phyloP scores from a whole-genome alignment of 345 rosid species.

The Camelina hispida region DNA sequence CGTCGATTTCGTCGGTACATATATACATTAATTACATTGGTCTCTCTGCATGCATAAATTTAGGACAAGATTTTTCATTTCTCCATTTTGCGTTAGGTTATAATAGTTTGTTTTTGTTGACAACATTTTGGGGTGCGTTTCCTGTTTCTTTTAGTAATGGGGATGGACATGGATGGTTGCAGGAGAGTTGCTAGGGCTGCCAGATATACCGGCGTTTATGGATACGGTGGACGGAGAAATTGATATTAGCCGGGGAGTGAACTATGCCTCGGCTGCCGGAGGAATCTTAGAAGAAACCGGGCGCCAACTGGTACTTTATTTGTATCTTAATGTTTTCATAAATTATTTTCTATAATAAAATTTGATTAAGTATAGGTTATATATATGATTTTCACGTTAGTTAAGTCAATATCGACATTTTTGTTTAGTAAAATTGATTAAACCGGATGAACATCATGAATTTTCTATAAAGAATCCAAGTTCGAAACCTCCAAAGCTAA shows the following conservation, averaged over 20 bases:
- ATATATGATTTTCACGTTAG: not conserved
- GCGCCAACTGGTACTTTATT: conserved; percentile 46
- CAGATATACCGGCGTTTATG: conserved; percentile 63
- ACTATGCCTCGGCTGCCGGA: conserved; percentile 90
- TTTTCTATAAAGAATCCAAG: not conserved
- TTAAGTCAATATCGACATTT: not conserved
- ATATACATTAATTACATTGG: too few species aligned
- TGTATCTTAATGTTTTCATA: not conserved
- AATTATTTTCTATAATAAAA: not conserved
- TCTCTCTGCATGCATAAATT: not conserved
- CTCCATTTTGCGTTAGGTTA: not conserved
- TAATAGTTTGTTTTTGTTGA: too few species aligned
- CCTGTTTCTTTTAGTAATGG: too few species aligned
- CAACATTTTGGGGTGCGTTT: too few species aligned
- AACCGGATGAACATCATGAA: not conserved
- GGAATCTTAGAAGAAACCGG: conserved; percentile 82
- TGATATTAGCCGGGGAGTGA: conserved; percentile 60
- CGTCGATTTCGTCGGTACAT: conserved; percentile 69
- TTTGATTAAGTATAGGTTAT: not conserved
- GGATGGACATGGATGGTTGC: conserved; percentile 9
- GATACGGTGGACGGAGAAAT: conserved; percentile 47
- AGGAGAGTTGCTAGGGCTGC: conserved; percentile 73
- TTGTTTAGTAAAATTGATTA: not conserved
- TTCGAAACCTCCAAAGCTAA: not conserved
- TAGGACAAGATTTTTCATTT: not conserved